Percentiles rank a stretch among this genome's conserved stretches.
phyloP scores from a whole-genome alignment of 371 early-diverging fungal species.

The Zopfochytrium polystomum region DNA sequence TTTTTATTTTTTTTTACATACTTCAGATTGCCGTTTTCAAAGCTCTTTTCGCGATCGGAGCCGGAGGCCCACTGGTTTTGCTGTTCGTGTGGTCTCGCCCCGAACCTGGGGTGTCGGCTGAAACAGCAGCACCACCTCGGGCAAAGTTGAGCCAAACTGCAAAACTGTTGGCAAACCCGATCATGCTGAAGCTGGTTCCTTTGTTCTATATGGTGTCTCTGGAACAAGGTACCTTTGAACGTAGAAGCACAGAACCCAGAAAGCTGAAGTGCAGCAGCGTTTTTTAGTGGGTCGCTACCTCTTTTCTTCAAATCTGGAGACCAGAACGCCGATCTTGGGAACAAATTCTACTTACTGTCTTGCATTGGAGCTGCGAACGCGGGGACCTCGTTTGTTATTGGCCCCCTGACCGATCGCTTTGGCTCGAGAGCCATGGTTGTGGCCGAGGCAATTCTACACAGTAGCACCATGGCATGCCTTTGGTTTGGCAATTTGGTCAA shows the following conservation, averaged over 20 bases:
- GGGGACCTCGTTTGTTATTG: conserved; percentile 15
- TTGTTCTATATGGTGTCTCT: conserved; percentile 7
- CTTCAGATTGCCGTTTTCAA: conserved; percentile 9
- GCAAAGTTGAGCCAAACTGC: no score
- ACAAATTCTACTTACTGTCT: conserved; percentile 16
- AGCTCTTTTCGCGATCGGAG: conserved; percentile 12
- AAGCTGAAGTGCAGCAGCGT: no score
- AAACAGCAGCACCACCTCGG: no score
- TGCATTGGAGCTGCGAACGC: conserved; percentile 8
- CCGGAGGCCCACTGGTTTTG: conserved; percentile 14
- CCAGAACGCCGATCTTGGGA: conserved; percentile 6
- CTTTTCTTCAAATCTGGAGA: conserved; percentile 10
- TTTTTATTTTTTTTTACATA: conserved; percentile 3
- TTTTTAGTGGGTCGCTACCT: conserved; percentile 20
- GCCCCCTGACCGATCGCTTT: conserved; percentile 16
- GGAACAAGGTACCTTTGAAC: no score
- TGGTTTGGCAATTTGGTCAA: conserved; percentile 5
- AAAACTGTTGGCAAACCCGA: conserved; percentile 2
- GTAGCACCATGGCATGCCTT: background rate
- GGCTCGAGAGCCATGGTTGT: conserved; percentile 17
- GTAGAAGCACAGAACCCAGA: no score
- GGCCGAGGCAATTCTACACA: conserved; percentile 9
- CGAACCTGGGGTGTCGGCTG: conserved; percentile 22
- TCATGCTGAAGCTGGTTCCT: conserved; percentile 20
- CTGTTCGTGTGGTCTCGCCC: conserved; percentile 16